Evolutionary conservation across 495 filamentous ascomycete species (phyloP).

Genomic region (Aspergillus steynii): DNA sequence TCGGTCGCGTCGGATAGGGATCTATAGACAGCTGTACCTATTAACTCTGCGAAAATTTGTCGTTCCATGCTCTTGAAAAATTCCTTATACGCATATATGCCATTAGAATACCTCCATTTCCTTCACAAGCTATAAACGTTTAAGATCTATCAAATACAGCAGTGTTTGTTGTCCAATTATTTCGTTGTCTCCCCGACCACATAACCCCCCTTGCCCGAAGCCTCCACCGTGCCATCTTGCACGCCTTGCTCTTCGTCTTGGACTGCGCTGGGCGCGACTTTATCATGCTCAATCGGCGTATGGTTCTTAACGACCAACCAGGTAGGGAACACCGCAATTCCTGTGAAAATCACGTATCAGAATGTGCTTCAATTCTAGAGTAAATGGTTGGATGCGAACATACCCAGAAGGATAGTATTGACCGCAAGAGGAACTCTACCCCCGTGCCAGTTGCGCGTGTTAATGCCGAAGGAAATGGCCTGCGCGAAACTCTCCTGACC

Average conservation of each 20-base stretch:
- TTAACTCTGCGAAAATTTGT: too few species aligned
- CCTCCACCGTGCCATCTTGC: neutral
- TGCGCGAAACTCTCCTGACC: slow-evolving; percentile 63
- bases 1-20: too few species aligned
- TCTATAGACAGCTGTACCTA: too few species aligned
- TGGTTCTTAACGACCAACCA: slow-evolving; percentile 27
- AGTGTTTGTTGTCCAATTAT: neutral
- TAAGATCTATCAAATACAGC: too few species aligned
- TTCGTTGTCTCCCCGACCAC: neutral
- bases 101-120: too few species aligned
- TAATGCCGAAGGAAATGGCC: slow-evolving; percentile 60
- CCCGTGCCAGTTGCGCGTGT: slow-evolving; percentile 46
- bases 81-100: too few species aligned
- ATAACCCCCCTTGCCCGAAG: neutral
- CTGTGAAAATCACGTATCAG: slow-evolving; percentile 8
- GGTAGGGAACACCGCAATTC: slow-evolving; percentile 27
- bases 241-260: slow-evolving; percentile 19
- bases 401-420: slow-evolving; percentile 51
- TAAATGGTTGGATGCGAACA: slow-evolving; percentile 1
- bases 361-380: neutral
- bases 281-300: slow-evolving; percentile 21
- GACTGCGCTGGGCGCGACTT: neutral
- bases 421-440: slow-evolving; percentile 50
- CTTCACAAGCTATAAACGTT: too few species aligned
- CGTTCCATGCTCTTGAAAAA: too few species aligned